Conservation (phyloP, 306 rosid species). For the Medicago lupulina region DNA sequence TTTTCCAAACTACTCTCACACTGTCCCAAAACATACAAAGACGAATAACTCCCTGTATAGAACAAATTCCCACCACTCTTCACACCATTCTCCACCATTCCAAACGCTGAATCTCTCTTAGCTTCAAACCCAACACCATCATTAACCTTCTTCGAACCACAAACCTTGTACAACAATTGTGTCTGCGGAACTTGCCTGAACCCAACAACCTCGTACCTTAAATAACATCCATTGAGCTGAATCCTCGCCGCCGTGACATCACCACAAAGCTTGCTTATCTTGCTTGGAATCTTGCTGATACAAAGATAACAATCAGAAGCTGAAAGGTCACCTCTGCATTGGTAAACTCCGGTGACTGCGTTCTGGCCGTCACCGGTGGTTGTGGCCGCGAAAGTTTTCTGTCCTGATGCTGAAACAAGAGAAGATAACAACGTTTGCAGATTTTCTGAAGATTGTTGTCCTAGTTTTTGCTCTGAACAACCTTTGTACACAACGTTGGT, state of each 20-base stretch:
- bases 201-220: constrained; percentile 74
- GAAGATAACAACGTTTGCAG: constrained; percentile 60
- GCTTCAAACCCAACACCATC: constrained; percentile 69
- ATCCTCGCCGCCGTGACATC: constrained; percentile 69
- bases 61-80: constrained; percentile 63
- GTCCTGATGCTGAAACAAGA: constrained; percentile 54
- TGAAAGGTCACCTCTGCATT: constrained; percentile 92
- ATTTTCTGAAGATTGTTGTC: constrained; percentile 59
- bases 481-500: constrained; percentile 75
- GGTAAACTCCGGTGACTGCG: constrained; percentile 63
- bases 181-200: constrained; percentile 61
- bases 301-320: constrained; percentile 65
- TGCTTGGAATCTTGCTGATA: constrained; percentile 53
- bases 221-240: constrained; percentile 80
- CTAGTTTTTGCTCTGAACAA: constrained; percentile 69
- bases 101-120: constrained; percentile 69
- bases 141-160: constrained; percentile 55
- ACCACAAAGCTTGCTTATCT: constrained; percentile 60
- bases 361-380: constrained; percentile 58
- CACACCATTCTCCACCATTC: constrained; percentile 64
- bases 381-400: constrained; percentile 63
- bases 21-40: constrained; percentile 84
- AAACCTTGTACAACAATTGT: constrained; percentile 65
- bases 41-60: constrained; percentile 71
- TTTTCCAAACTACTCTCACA: constrained; percentile 75